Evolutionary conservation across 306 rosid genomes (phyloP).

Genomic region (Dalbergia cultrata): DNA sequence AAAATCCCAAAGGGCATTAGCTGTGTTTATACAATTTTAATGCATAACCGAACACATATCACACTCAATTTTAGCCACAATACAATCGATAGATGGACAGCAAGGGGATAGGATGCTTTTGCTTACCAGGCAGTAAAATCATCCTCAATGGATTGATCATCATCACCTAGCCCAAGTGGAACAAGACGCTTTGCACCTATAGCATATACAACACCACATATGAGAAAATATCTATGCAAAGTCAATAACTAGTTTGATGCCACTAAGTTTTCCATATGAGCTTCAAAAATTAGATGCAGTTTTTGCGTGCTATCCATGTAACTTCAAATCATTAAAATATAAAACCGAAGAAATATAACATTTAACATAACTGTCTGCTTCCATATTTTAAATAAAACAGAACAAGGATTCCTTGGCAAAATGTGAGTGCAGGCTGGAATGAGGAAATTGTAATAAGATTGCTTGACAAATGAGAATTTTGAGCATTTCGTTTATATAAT

Average conservation of each 20-base stretch:
- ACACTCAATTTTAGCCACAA: constrained; percentile 5
- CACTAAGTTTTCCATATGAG: constrained; percentile 18
- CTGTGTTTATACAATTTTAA: constrained; percentile 18
- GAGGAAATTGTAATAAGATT: neutral
- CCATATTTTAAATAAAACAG: constrained; percentile 5
- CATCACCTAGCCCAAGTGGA: constrained; percentile 83
- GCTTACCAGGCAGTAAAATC: constrained; percentile 85
- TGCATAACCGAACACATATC: constrained; percentile 14
- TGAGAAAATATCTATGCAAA: constrained; percentile 30
- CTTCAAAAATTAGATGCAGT: constrained; percentile 9
- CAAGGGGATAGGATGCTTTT: constrained; percentile 10
- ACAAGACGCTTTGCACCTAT: constrained; percentile 82
- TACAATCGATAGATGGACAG: constrained; percentile 17
- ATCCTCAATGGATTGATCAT: constrained; percentile 91
- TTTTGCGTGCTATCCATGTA: constrained; percentile 30
- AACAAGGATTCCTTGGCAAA: constrained; percentile 21
- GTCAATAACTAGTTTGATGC: constrained; percentile 15
- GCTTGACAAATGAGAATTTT: neutral
- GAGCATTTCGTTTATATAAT: neutral
- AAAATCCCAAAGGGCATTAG: constrained; percentile 37
- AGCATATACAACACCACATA: constrained; percentile 33
- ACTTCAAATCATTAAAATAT: constrained; percentile 25
- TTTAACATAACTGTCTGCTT: neutral
- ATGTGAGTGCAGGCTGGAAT: constrained; percentile 19
- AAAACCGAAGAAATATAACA: constrained; percentile 12